Percentiles rank a stretch among this genome's conserved stretches.
These are phyloP conservation scores for Pyrenophora tritici-repentis DNA, from an alignment of 2,329 filamentous ascomycete species.

Conservation along the genomic window DNA sequence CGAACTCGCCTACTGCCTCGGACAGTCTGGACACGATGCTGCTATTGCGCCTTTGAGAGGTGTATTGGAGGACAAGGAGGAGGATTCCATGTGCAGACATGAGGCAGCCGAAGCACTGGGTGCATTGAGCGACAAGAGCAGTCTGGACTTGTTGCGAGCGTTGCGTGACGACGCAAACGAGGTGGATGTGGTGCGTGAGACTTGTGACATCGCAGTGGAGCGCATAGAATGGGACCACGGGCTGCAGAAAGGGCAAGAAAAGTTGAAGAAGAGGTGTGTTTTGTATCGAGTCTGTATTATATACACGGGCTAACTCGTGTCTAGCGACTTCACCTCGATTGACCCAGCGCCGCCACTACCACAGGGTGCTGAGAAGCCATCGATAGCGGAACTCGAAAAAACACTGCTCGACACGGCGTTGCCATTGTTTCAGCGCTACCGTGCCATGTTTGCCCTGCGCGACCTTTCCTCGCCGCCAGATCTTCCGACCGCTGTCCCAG, in stretches of 20 bases:
- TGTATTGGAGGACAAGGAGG: slow-evolving; percentile 76
- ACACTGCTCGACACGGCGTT: slow-evolving; percentile 77
- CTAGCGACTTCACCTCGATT: slow-evolving; percentile 90
- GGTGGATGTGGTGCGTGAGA: slow-evolving; percentile 83
- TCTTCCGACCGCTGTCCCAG: slow-evolving; percentile 85
- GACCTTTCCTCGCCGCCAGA: slow-evolving; percentile 94
- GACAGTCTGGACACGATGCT: slow-evolving; percentile 80
- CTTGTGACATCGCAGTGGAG: slow-evolving; percentile 94
- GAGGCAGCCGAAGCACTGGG: slow-evolving; percentile 95
- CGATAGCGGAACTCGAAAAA: slow-evolving; percentile 75
- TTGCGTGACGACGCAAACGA: slow-evolving; percentile 78
- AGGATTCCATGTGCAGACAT: slow-evolving; percentile 94
- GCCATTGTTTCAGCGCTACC: slow-evolving; percentile 89
- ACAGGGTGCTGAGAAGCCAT: slow-evolving; percentile 63
- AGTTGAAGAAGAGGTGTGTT: slow-evolving; percentile 76
- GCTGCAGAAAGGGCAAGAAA: slow-evolving; percentile 65
- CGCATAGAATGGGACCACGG: slow-evolving; percentile 88
- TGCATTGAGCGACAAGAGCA: slow-evolving; percentile 76
- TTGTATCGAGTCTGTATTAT: not conserved
- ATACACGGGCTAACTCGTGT: slow-evolving; percentile 17
- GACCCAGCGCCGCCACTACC: slow-evolving; percentile 91
- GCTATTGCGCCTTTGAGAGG: slow-evolving; percentile 73
- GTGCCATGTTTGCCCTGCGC: slow-evolving; percentile 96
- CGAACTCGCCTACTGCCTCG: slow-evolving; percentile 94
- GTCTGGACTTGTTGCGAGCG: slow-evolving; percentile 72